A percentile compares a stretch with the other conserved stretches of the same genome.
Conservation (phyloP, 2,329 filamentous ascomycete species). For the Hymenoscyphus linearis region DNA sequence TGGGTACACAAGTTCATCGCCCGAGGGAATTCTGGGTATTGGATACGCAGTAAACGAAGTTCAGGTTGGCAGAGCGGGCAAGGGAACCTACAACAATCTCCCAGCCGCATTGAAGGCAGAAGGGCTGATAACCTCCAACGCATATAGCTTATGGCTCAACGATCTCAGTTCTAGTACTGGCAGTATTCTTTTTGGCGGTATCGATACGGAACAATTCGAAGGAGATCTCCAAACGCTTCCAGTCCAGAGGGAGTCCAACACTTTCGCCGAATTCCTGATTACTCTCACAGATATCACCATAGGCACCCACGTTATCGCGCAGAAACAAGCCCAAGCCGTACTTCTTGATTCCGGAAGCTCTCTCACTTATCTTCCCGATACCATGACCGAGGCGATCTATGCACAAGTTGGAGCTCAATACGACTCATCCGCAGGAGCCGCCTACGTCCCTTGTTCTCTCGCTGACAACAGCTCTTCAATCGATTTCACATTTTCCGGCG, state of each 20-base stretch:
- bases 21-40: constrained; percentile 77
- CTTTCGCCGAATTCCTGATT: constrained; percentile 60
- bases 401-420: constrained; percentile 54
- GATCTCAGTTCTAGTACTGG: constrained; percentile 62
- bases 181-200: constrained; percentile 68
- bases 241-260: constrained; percentile 48
- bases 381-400: constrained; percentile 50
- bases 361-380: constrained; percentile 60
- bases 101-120: constrained; percentile 58
- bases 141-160: constrained; percentile 73
- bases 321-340: constrained; percentile 51
- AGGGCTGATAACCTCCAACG: constrained; percentile 57
- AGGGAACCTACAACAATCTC: constrained; percentile 59
- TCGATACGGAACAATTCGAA: constrained; percentile 60
- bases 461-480: constrained; percentile 39
- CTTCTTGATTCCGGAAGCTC: constrained; percentile 68
- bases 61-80: constrained; percentile 53
- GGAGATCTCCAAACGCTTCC: constrained; percentile 63
- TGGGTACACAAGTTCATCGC: constrained; percentile 56
- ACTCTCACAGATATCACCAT: constrained; percentile 57
- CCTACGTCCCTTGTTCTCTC: constrained; percentile 57
- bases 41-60: constrained; percentile 79
- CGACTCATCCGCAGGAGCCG: constrained; percentile 45
- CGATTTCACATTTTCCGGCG: constrained; percentile 50
- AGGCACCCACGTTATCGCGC: constrained; percentile 39